Conservation (phyloP, 306 rosid genomes). For the Erythrophleum fordii region DNA sequence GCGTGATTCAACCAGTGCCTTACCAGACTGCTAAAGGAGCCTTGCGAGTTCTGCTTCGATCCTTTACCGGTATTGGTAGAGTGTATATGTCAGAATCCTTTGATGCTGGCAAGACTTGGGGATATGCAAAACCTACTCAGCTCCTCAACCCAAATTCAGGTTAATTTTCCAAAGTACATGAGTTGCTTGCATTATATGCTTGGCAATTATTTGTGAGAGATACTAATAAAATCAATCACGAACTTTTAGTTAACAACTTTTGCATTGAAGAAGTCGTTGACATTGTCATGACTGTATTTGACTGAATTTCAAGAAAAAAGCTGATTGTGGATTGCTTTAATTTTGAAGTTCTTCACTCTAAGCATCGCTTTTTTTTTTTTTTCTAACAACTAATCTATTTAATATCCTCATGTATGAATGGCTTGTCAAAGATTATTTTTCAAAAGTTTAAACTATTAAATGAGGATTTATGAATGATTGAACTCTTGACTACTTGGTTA, state of each 20-base stretch:
- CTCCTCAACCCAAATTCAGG: slow-evolving; percentile 98
- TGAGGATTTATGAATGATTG: not conserved
- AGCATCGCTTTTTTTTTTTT: slow-evolving; percentile 7
- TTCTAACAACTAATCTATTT: not conserved
- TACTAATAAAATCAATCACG: not conserved
- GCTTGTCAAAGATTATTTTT: not conserved
- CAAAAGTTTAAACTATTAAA: not conserved
- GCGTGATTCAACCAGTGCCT: slow-evolving; percentile 96
- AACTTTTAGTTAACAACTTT: not conserved
- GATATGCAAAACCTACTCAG: slow-evolving; percentile 66
- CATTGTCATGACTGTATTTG: not conserved
- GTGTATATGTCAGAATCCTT: slow-evolving; percentile 79
- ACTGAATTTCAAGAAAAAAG: slow-evolving; percentile 12
- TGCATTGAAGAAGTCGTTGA: not conserved
- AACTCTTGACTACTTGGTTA: not conserved
- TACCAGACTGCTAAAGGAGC: slow-evolving; percentile 74
- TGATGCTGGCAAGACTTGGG: slow-evolving; percentile 83
- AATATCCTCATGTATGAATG: not conserved
- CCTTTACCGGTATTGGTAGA: slow-evolving; percentile 62
- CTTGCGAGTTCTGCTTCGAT: slow-evolving; percentile 80
- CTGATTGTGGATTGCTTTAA: slow-evolving; percentile 22
- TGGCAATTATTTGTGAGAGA: not conserved
- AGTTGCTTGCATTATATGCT: slow-evolving; percentile 13
- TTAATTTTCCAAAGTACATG: slow-evolving; percentile 38
- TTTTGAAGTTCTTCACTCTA: not conserved